phyloP scores from a whole-genome alignment of 805 yeast species.

The Teunomyces kruisii region DNA sequence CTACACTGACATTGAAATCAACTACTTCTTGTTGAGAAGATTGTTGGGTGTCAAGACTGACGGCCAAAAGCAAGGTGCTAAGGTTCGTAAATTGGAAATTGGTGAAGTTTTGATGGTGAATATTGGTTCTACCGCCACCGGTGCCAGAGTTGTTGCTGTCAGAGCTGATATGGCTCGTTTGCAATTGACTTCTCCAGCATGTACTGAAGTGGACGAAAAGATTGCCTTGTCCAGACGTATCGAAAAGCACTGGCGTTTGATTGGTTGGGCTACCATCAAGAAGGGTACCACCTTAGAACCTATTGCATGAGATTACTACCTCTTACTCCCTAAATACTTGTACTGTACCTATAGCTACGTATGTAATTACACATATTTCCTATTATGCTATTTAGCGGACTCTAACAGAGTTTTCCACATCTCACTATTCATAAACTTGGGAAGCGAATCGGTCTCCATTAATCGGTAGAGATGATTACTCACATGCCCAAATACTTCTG shows the following conservation, averaged over 20 bases:
- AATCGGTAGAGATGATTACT: constrained; percentile 50
- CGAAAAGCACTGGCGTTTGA: constrained; percentile 99
- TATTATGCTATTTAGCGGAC: constrained; percentile 11
- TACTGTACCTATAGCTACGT: constrained; percentile 5
- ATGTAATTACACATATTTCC: constrained; percentile 2
- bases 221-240: constrained; percentile 98
- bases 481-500: constrained; percentile 47
- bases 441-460: constrained; percentile 73
- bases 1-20: constrained; percentile 95
- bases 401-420: constrained; percentile 12
- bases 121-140: constrained; percentile 98
- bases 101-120: constrained; percentile 98
- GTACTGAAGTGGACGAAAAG: constrained; percentile 97
- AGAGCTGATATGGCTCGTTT: constrained; percentile 99
- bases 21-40: constrained; percentile 94
- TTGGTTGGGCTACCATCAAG: constrained; percentile 99
- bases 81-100: constrained; percentile 89
- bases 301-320: constrained; percentile 43
- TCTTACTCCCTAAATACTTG: constrained; percentile 3
- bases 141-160: constrained; percentile 97
- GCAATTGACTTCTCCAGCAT: constrained; percentile 95
- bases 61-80: constrained; percentile 90
- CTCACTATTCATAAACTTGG: constrained; percentile 53
- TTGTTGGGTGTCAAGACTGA: constrained; percentile 97
- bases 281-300: constrained; percentile 91